Base-by-base conservation (phyloP, 2,329 filamentous ascomycete species). In the Periconia macrospinosa region DNA sequence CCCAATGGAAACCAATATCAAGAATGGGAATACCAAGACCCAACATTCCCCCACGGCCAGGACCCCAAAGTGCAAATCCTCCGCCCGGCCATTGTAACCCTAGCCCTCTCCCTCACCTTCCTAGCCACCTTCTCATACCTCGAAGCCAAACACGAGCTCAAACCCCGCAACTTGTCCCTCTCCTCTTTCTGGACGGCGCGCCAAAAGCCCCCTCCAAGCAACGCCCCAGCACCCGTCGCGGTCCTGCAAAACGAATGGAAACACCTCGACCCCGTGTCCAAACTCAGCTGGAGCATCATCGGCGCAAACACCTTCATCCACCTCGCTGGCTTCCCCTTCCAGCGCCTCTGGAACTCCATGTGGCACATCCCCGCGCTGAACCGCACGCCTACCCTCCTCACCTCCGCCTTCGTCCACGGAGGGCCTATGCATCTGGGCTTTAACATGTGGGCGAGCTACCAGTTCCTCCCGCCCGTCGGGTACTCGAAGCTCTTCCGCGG, bases 341-440 rank as follows among this genome's bases (percentile, higher is more conserved):
- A 62, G 35, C 51, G 51, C 3, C 59, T 56, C 20, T 71, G 68
- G 69, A 44, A 59, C 6, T 19, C 42, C 11, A 33, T 73, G 11
- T 71, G 68, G 69, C 70, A 73, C 47, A 52, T 59, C 8, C 70
- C 70, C 2, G 64, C 58, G n/a, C 56, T 56, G 6, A 68, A 67
- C 41, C 56, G 60, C 44, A 69, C 69, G 20, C 68, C 65, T 47
- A 67, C 68, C 1, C 61, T 69, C 30, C 62, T 73, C 41, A 69
- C 64, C 2, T 66, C 64, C 3, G 65, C 58, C 41, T 70, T 67
- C 44, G 66, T 68, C 9, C 66, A 69, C 53, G 56, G 53, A 0
- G 65, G 66, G 6, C 50, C 52, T 6, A 35, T 61, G 19, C 66
- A 69, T 52, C 44, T 69, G 10, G 56, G 58, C 35, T 45, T 69